Evolutionary conservation across 164 flowering plant genomes (phyloP), one percentile per base, ranked within the genome.

Genomic region (Echeveria elegans): DNA sequence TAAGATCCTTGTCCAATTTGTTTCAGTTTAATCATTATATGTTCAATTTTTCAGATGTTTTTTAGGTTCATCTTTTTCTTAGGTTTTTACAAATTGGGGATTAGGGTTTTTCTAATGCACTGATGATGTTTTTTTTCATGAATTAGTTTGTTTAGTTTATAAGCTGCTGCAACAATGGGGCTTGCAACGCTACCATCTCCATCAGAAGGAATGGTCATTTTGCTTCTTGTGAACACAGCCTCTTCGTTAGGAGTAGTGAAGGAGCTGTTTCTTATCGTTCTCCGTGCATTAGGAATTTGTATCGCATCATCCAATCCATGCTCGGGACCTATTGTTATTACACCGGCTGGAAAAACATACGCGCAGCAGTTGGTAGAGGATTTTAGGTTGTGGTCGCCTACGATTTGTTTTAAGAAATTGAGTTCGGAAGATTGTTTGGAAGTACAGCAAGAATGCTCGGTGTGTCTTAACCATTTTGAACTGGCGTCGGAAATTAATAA

Each of bases 151-250:
- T 4, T 36, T 4, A 36, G n/a, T n/a, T n/a, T n/a, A n/a, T n/a
- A n/a, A n/a, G n/a, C n/a, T n/a, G n/a, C n/a, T n/a, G n/a, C n/a
- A n/a, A n/a, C n/a, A n/a, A 88, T 88, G 95, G 95, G 91, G 34
- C 81, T 88, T 5, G 82, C 90, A 60, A 82, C 81, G 52, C 81
- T 85, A 24, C 86, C 88, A 45, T 71, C 85, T 28, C 87, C 89
- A 40, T 79, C 89, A 0, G 89, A 86, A 58, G 91, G 95, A 60
- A 72, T 88, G 18, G 79, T 88, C 31, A 81, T 87, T 52, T 66
- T 86, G 26, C 63, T 88, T 19, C 67, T 88, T 16, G 84, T 85
- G 15, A 83, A 83, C 81, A 82, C 91, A 32, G 95, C 85, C 24
- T 69, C 83, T 5, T 82, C 91, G 26, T 73, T 88, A 65, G 80